A percentile compares a stretch with the other conserved stretches of the same genome.
Evolutionary conservation across 1,284 basidiomycete genomes (phyloP).

Genomic region (Moesziomyces sp.): DNA sequence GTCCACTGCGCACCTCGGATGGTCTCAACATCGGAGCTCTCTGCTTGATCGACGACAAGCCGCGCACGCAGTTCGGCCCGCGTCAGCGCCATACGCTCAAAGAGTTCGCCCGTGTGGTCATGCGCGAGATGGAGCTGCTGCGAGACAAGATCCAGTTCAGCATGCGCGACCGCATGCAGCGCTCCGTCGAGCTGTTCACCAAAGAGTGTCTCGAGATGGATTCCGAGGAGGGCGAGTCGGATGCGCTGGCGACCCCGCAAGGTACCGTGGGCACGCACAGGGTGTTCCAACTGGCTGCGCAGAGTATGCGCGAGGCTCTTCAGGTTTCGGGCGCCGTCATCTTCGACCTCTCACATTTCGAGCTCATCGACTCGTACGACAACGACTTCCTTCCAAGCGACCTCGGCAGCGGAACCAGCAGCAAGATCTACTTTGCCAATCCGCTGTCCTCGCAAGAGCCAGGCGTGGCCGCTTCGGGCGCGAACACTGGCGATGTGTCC

Average conservation of each 20-base stretch:
- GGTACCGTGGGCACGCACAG: slow-evolving; percentile 37
- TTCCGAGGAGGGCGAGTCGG: slow-evolving; percentile 64
- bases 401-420: slow-evolving; percentile 56
- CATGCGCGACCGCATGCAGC: slow-evolving; percentile 89
- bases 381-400: slow-evolving; percentile 69
- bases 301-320: slow-evolving; percentile 85
- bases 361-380: slow-evolving; percentile 81
- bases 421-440: slow-evolving; percentile 61
- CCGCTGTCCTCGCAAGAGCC: slow-evolving; percentile 30
- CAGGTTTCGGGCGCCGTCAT: slow-evolving; percentile 91
- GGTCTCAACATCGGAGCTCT: slow-evolving; percentile 90
- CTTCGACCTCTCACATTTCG: slow-evolving; percentile 89
- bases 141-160: slow-evolving; percentile 92
- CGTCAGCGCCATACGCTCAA: slow-evolving; percentile 90
- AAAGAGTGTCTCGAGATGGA: slow-evolving; percentile 94
- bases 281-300: slow-evolving; percentile 74
- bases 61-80: slow-evolving; percentile 85
- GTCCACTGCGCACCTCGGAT: slow-evolving; percentile 86
- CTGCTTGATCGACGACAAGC: slow-evolving; percentile 85
- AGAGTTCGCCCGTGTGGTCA: slow-evolving; percentile 89
- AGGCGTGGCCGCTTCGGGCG: slow-evolving; percentile 16
- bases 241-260: slow-evolving; percentile 20
- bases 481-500: background rate
- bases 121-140: slow-evolving; percentile 96
- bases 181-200: slow-evolving; percentile 93